A percentile compares a stretch with the other conserved stretches of the same genome.
Evolutionary conservation across 129 eudicot species (phyloP).

Genomic region (Flaveria robusta): DNA sequence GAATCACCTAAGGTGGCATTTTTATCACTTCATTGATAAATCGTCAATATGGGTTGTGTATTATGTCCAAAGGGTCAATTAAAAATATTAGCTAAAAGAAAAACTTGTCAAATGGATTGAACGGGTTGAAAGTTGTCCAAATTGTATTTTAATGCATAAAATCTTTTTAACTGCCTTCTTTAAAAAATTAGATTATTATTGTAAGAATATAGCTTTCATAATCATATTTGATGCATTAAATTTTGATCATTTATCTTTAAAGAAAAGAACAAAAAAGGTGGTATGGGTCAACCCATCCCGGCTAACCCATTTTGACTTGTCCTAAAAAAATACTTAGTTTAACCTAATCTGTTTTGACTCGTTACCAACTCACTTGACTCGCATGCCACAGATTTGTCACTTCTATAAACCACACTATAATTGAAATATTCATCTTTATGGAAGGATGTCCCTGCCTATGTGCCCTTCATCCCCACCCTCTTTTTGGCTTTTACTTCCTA

Average conservation of each 20-base stretch:
- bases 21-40: not conserved
- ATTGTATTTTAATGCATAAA: not conserved
- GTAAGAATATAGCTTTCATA: not conserved
- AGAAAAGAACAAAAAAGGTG: not conserved
- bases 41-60: not conserved
- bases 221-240: not conserved
- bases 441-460: conserved; percentile 12
- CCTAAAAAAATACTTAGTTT: not conserved
- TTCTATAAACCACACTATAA: not conserved
- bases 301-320: not conserved
- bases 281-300: not conserved
- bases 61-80: not conserved
- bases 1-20: too few species aligned
- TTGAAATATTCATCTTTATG: not conserved
- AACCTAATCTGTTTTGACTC: not conserved
- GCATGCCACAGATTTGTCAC: not conserved
- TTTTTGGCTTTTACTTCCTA: not conserved
- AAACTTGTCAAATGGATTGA: not conserved
- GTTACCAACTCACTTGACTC: not conserved
- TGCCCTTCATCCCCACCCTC: too few species aligned
- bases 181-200: not conserved
- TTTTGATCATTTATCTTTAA: not conserved
- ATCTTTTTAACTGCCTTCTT: not conserved
- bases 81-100: not conserved
- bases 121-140: not conserved